Conservation (phyloP, 352 stramenopile genomes). For the Globisporangium canariense region DNA sequence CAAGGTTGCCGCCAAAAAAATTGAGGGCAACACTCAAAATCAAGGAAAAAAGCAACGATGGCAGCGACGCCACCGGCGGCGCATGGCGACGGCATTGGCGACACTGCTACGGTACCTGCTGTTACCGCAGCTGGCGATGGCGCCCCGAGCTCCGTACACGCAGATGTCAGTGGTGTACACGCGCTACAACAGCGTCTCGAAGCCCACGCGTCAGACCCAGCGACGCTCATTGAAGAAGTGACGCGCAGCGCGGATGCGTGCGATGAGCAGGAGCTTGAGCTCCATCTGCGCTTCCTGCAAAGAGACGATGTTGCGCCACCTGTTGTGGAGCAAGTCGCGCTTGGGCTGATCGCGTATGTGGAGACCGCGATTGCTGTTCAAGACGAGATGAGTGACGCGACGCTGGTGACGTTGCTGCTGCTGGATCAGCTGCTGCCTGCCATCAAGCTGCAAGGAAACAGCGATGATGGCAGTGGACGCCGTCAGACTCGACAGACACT, state of each 20-base stretch:
- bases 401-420: slow-evolving; percentile 1
- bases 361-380: not conserved
- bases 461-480: not conserved
- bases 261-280: not conserved
- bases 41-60: not conserved
- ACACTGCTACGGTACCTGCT: not conserved
- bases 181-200: not conserved
- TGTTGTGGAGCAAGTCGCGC: slow-evolving; percentile 6
- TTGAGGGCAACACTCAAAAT: not conserved
- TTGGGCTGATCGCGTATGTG: not conserved
- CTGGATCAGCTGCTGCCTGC: slow-evolving; percentile 2
- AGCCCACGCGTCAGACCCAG: not conserved
- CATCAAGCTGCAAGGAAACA: not conserved
- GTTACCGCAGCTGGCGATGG: not conserved
- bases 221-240: slow-evolving; percentile 2
- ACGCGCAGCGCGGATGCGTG: not conserved
- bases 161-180: too few relatives aligned
- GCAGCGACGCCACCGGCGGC: not conserved
- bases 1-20: slow-evolving; percentile 2
- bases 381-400: not conserved
- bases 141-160: not conserved
- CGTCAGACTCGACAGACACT: not conserved
- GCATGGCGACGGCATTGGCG: not conserved
- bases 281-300: not conserved
- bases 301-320: not conserved